Conservation (phyloP, 345 rosid species). For the Euphorbia tirucalli region DNA sequence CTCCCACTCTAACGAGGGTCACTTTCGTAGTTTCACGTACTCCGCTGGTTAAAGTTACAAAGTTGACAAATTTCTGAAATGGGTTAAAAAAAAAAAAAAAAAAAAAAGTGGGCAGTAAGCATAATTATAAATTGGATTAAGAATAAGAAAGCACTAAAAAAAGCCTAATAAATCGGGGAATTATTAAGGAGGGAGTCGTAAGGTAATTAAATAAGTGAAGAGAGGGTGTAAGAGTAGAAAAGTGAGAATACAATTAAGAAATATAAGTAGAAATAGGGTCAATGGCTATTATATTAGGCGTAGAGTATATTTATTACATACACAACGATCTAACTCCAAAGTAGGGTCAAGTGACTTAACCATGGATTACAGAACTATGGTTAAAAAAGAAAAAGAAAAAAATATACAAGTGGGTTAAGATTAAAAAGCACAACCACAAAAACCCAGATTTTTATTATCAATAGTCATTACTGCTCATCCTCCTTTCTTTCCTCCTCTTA, state of each 20-base stretch:
- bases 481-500: neutral
- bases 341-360: constrained; percentile 20
- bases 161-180: neutral
- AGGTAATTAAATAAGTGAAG: neutral
- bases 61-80: too few relatives aligned
- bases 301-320: constrained; percentile 19
- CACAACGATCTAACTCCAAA: constrained; percentile 9
- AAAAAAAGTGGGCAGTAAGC: neutral
- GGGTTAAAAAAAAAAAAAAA: too few relatives aligned
- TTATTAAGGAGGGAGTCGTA: neutral
- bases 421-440: constrained; percentile 35
- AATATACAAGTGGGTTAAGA: constrained; percentile 17
- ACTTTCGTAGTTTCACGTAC: too few relatives aligned
- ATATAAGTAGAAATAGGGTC: constrained; percentile 7
- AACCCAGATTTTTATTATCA: constrained; percentile 23
- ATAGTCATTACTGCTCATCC: constrained; percentile 12
- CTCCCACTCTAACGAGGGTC: too few relatives aligned
- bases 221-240: neutral
- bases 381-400: constrained; percentile 15
- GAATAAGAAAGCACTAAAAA: neutral
- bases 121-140: neutral
- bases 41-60: too few relatives aligned
- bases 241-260: neutral
- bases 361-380: constrained; percentile 28
- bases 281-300: neutral